phyloP scores from a whole-genome alignment of 768 basidiomycete species.

The Pisolithus marmoratus region DNA sequence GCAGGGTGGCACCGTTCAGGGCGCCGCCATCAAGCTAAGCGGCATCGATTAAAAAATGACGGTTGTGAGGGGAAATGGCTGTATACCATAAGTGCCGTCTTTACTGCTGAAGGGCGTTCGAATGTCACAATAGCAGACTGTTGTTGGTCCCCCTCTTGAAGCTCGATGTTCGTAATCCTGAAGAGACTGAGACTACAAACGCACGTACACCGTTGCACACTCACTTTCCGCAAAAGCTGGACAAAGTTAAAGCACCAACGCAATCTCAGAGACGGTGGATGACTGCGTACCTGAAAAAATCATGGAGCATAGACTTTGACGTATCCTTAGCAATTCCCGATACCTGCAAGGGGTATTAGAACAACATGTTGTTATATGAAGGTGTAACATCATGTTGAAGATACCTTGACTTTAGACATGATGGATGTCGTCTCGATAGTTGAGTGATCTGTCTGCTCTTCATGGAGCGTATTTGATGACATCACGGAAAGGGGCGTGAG shows the following conservation, averaged over 20 bases:
- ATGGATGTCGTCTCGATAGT: slow-evolving; percentile 1
- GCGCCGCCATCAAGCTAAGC: slow-evolving; percentile 65
- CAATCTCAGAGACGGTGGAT: neutral
- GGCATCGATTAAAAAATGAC: neutral
- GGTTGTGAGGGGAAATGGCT: neutral
- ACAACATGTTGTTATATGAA: neutral
- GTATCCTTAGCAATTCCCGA: slow-evolving; percentile 63
- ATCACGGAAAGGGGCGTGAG: slow-evolving; percentile 1
- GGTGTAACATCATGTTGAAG: slow-evolving; percentile 29
- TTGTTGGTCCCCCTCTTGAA: slow-evolving; percentile 31
- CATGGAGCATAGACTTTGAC: slow-evolving; percentile 59
- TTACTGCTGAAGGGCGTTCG: slow-evolving; percentile 77
- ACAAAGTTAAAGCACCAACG: neutral
- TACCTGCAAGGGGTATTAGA: slow-evolving; percentile 46
- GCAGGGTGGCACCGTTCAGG: slow-evolving; percentile 65
- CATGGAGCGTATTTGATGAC: too few relatives aligned
- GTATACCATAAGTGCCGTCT: slow-evolving; percentile 77
- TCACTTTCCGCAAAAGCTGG: slow-evolving; percentile 84
- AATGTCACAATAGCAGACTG: slow-evolving; percentile 70
- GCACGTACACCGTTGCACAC: slow-evolving; percentile 9
- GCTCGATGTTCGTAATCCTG: slow-evolving; percentile 66
- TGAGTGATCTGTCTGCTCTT: too few relatives aligned
- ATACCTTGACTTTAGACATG: slow-evolving; percentile 22
- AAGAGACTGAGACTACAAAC: slow-evolving; percentile 1
- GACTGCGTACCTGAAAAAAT: slow-evolving; percentile 72